These are phyloP conservation scores for Eucalyptus coolabah DNA, from an alignment of 345 rosid species.

Conservation along the genomic window DNA sequence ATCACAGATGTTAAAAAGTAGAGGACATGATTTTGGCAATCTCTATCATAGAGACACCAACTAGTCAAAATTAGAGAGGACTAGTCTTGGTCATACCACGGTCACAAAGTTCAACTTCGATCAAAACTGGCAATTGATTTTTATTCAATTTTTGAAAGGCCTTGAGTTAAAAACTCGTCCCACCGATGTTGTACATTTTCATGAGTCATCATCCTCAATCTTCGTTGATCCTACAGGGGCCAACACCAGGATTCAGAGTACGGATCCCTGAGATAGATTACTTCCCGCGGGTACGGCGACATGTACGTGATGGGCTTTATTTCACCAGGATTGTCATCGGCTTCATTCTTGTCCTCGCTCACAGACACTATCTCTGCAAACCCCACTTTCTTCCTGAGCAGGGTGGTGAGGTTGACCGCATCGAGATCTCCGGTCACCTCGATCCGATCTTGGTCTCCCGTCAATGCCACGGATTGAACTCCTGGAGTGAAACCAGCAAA, in stretches of 20 bases:
- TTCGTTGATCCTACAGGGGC: background rate
- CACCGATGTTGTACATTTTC: background rate
- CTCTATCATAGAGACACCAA: background rate
- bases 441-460: background rate
- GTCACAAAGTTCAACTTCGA: background rate
- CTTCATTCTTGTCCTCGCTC: background rate
- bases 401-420: background rate
- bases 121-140: background rate
- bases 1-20: background rate
- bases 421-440: background rate
- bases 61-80: background rate
- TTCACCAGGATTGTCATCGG: background rate
- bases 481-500: background rate
- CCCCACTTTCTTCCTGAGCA: background rate
- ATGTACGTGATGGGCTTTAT: background rate
- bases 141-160: background rate
- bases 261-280: background rate
- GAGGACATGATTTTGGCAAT: background rate
- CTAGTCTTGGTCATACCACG: background rate
- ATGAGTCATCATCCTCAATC: background rate
- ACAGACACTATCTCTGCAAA: background rate
- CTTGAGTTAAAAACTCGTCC: background rate
- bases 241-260: background rate
- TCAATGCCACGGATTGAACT: background rate
- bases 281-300: background rate